Evolutionary conservation across 495 filamentous ascomycete genomes (phyloP), one percentile per base, ranked within the genome.

Genomic region (Choiromyces venosus): DNA sequence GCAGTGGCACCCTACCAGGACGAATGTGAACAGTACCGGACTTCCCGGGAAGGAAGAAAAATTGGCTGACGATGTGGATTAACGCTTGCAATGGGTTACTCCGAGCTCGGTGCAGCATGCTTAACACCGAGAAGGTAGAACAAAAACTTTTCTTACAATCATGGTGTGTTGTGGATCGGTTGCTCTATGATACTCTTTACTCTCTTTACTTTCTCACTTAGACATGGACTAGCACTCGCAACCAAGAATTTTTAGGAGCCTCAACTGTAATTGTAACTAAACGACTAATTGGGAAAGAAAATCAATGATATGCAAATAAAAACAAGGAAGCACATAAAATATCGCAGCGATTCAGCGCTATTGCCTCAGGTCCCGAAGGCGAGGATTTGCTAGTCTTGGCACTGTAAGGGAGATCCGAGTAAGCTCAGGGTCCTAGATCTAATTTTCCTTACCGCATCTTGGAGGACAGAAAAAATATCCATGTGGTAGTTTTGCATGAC

Each of bases 181-280:
- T 61, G 52, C 7, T 25, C 12, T 16, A 10, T 33, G 25, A 14
- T 18, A 33, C 12, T 29, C 12, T 61, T 61, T 33, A 61, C 52
- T 29, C 25, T 61, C 12, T 33, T 61, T 33, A 16, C 52, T 4
- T 61, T 61, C 52, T 33, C 25, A 61, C 4, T 29, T 33, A 29
- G 52, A 46, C 68, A 76, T 66, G 56, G 29, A 12, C 65, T 25
- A 71, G 73, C 75, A 76, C 75, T 76, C 75, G 75, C 25, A 16
- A 61, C 52, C 25, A 61, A 33, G 25, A 33, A 61, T 33, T 4
- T 14, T 61, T 16, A 29, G n/a, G 25, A 25, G 10, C n/a, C 52
- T 61, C n/a, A 61, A 16, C 25, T 61, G 9, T 29, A 61, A 61
- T 61, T 29, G 52, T 12, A 61, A 14, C 9, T 14, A 25, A 29